Evolutionary conservation across 306 rosid species (phyloP).

Genomic region (Medicago ruthenica): DNA sequence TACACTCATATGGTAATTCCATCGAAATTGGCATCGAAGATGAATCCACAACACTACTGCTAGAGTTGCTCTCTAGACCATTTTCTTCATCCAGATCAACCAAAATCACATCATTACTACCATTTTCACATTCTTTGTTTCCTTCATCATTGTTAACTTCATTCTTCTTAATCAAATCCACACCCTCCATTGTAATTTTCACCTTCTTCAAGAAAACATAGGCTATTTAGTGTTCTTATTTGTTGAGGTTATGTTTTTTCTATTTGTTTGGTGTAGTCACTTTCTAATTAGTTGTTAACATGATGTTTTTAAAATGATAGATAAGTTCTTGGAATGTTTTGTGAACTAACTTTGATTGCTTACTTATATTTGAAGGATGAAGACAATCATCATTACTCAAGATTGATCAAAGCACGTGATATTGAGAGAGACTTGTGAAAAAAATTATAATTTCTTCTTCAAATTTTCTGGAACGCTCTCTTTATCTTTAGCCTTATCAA

Average conservation of each 20-base stretch:
- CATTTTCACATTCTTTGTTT: constrained; percentile 42
- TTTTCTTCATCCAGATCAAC: constrained; percentile 54
- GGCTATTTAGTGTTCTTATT: neutral
- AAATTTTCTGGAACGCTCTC: constrained; percentile 13
- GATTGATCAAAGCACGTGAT: constrained; percentile 34
- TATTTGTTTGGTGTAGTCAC: constrained; percentile 43
- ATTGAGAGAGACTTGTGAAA: constrained; percentile 14
- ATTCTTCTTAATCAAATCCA: constrained; percentile 44
- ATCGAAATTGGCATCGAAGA: too few relatives aligned
- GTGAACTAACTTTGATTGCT: constrained; percentile 28
- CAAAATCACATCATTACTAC: constrained; percentile 40
- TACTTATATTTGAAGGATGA: constrained; percentile 48
- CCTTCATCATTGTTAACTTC: constrained; percentile 38
- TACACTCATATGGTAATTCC: constrained; percentile 59
- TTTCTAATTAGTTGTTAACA: constrained; percentile 66
- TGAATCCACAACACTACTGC: neutral
- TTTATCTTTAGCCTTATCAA: neutral
- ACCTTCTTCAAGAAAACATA: constrained; percentile 44
- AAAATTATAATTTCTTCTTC: neutral
- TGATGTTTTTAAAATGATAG: constrained; percentile 51
- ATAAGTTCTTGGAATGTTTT: constrained; percentile 39
- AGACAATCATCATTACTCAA: constrained; percentile 40
- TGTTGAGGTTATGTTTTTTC: constrained; percentile 13
- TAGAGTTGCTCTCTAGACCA: constrained; percentile 59
- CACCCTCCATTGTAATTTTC: constrained; percentile 55